These are phyloP conservation scores for Pseudofabraea citricarpa DNA, from an alignment of 2,329 filamentous ascomycete species.

Conservation along the genomic window DNA sequence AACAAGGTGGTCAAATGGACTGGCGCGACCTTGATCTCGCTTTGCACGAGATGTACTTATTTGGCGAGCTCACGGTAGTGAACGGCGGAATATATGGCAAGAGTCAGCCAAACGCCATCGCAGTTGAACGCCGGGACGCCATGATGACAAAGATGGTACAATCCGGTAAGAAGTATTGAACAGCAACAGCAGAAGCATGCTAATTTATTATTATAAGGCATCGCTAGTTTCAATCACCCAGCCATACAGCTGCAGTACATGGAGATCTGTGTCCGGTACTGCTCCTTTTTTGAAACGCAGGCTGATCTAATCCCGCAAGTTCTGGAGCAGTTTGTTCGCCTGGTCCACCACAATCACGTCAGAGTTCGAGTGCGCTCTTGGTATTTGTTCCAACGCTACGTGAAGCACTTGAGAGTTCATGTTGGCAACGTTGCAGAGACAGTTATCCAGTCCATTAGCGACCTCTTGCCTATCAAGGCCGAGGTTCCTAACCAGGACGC, in stretches of 20 bases:
- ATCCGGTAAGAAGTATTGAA: conserved; percentile 64
- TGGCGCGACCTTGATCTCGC: conserved; percentile 96
- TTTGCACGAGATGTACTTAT: conserved; percentile 90
- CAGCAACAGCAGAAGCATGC: conserved; percentile 4
- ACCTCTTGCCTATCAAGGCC: conserved; percentile 85
- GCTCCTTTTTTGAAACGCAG: conserved; percentile 85
- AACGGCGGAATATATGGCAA: conserved; percentile 85
- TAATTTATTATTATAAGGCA: conserved; percentile 49
- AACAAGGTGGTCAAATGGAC: conserved; percentile 70
- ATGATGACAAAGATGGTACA: conserved; percentile 98
- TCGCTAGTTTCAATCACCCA: conserved; percentile 81
- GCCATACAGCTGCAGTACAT: conserved; percentile 94
- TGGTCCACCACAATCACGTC: conserved; percentile 83
- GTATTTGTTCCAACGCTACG: conserved; percentile 93
- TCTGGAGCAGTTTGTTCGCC: conserved; percentile 83
- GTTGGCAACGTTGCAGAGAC: conserved; percentile 87
- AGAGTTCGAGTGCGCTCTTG: conserved; percentile 88
- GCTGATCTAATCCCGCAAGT: conserved; percentile 77
- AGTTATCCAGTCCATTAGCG: conserved; percentile 83
- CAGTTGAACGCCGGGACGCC: conserved; percentile 74
- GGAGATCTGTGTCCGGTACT: conserved; percentile 96
- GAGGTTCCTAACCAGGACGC: conserved; percentile 74
- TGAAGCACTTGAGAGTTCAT: conserved; percentile 79
- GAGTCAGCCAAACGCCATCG: conserved; percentile 72
- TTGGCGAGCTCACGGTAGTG: conserved; percentile 89